These are phyloP conservation scores for Stevia rebaudiana DNA, from an alignment of 140 eudicot species.

Conservation along the genomic window DNA sequence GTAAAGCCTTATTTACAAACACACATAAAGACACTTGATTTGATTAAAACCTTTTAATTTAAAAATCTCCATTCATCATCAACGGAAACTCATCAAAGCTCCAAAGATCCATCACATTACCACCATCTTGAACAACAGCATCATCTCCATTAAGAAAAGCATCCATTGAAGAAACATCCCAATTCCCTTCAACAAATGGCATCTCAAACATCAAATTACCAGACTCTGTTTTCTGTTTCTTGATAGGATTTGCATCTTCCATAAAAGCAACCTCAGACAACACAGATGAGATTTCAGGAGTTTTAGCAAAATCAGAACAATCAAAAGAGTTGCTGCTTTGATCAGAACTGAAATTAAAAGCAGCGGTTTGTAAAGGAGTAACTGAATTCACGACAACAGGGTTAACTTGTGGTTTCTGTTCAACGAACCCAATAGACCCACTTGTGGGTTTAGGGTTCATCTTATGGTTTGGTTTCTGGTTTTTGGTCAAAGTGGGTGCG, in stretches of 20 bases:
- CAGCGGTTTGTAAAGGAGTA: conserved; percentile 20
- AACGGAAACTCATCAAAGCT: conserved; percentile 60
- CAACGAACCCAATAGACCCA: no score
- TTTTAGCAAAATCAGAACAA: conserved; percentile 60
- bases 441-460: background rate
- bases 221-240: conserved; percentile 49
- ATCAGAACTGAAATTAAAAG: conserved; percentile 50
- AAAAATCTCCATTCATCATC: conserved; percentile 46
- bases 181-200: conserved; percentile 61
- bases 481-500: conserved; percentile 16
- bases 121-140: conserved; percentile 50
- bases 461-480: conserved; percentile 21
- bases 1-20: conserved; percentile 66
- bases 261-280: conserved; percentile 46
- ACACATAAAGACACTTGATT: conserved; percentile 3
- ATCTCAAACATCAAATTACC: conserved; percentile 37
- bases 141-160: conserved; percentile 56
- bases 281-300: conserved; percentile 75
- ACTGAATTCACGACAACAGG: background rate
- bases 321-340: conserved; percentile 81
- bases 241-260: conserved; percentile 47
- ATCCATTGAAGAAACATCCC: conserved; percentile 65
- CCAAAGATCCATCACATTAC: conserved; percentile 57
- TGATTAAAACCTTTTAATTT: background rate
- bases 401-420: conserved; percentile 54